Evolutionary conservation across 225 moss, liverwort and hornwort species (phyloP).

Genomic region (Pseudisothecium myosuroides): DNA sequence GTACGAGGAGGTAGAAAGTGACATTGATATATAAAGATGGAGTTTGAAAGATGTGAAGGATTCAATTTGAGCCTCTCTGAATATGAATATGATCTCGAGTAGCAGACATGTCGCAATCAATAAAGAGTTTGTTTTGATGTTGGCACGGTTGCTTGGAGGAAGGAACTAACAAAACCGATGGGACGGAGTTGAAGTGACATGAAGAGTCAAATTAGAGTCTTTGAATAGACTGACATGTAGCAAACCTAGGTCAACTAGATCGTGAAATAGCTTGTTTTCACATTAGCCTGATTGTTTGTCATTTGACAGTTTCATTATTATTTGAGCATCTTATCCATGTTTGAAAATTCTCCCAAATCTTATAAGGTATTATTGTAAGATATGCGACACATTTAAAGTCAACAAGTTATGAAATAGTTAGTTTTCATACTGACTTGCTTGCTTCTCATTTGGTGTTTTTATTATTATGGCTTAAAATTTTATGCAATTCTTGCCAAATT

Average conservation of each 20-base stretch:
- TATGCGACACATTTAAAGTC: rapidly evolving
- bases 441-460: background rate
- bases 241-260: background rate
- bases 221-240: rapidly evolving
- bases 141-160: rapidly evolving
- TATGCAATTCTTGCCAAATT: background rate
- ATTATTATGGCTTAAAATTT: background rate
- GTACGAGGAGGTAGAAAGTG: background rate
- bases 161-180: background rate
- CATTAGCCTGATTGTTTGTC: rapidly evolving
- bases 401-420: background rate
- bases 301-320: background rate
- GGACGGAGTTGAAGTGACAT: rapidly evolving
- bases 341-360: background rate
- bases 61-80: rapidly evolving
- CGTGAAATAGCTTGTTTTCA: background rate
- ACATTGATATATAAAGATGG: rapidly evolving
- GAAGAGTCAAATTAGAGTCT: background rate
- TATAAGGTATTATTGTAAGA: too few species aligned
- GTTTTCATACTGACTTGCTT: rapidly evolving
- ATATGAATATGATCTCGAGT: rapidly evolving
- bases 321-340: background rate
- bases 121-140: background rate
- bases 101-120: rapidly evolving
- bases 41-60: background rate